Evolutionary conservation across 1,284 basidiomycete species (phyloP), one percentile per base, ranked within the genome.

Genomic region (Naganishia sp.): DNA sequence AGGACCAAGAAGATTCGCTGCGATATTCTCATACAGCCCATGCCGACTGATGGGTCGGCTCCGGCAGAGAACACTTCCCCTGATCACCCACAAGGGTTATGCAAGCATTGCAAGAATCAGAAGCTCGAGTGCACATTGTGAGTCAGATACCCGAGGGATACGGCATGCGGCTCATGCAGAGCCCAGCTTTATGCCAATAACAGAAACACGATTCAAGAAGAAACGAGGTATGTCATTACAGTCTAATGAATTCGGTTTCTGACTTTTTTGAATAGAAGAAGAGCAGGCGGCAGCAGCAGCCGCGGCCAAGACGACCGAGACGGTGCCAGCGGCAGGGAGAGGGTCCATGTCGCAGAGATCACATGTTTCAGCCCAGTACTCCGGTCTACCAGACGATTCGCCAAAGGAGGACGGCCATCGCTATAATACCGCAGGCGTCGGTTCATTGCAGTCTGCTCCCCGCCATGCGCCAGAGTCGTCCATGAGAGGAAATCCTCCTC

Each of bases 121-220:
- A 85, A 86, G 47, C 90, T 93, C 72, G 92, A 94, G 71, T 97
- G 93, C 78, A 95, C 93, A 15, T 97, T 94, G 67, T 67, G 23
- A 65, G 67, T 64, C 21, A 17, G 32, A 5, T 17, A 23, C 13
- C 15, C 25, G 35, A 28, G 35, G 35, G 10, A 10, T 39, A 5
- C 13, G 35, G 35, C 35, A 39, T 9, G 7, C 10, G 2, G 35
- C 35, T 39, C 4, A 39, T 13, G 35, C 35, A 39, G 13, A 39
- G 28, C n/a, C 3, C 35, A 67, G 67, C 81, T 96, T 96, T 83
- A 85, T 98, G 23, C 95, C 95, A 57, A 98, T 99, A 74, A 93
- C 94, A 21, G 95, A 98, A 79, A 99, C 94, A 0, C 87, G 94
- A 15, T 98, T 97, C 85, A 97, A 97, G 83, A 92, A 93, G 81